A percentile compares a stretch with the other conserved stretches of the same genome.
Conservation (phyloP, 1,284 basidiomycete species). For the Marasmius tenuissimus region DNA sequence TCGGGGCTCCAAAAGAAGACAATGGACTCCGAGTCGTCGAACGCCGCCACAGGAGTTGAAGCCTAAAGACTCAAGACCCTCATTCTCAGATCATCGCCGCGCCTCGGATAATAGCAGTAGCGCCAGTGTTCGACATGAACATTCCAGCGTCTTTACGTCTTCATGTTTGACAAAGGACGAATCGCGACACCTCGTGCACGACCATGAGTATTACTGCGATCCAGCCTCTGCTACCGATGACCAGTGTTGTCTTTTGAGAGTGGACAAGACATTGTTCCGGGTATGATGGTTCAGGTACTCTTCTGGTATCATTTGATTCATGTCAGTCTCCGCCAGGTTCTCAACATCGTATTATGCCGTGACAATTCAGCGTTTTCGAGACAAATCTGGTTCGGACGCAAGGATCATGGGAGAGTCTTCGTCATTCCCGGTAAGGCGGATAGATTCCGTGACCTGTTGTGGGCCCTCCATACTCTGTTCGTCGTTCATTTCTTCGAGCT, state of each 20-base stretch:
- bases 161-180: not conserved
- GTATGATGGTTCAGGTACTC: slow-evolving; percentile 22
- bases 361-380: slow-evolving; percentile 42
- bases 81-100: not conserved
- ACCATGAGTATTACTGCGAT: slow-evolving; percentile 10
- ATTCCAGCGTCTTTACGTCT: not conserved
- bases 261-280: slow-evolving; percentile 43
- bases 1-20: slow-evolving; percentile 5
- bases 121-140: not conserved
- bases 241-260: slow-evolving; percentile 37
- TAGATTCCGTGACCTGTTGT: slow-evolving; percentile 42
- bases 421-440: slow-evolving; percentile 33
- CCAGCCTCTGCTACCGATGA: slow-evolving; percentile 3
- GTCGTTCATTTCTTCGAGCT: slow-evolving; percentile 13
- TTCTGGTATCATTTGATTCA: not conserved
- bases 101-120: not conserved
- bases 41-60: not conserved
- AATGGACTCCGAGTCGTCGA: not conserved
- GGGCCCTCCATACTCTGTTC: slow-evolving; percentile 44
- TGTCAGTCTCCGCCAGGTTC: slow-evolving; percentile 28
- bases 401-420: slow-evolving; percentile 26
- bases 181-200: not conserved
- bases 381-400: slow-evolving; percentile 34
- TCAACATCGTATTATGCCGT: slow-evolving; percentile 34
- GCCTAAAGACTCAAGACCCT: not conserved